Conservation (phyloP, 495 filamentous ascomycete genomes). For the Lindgomyces ingoldianus region DNA sequence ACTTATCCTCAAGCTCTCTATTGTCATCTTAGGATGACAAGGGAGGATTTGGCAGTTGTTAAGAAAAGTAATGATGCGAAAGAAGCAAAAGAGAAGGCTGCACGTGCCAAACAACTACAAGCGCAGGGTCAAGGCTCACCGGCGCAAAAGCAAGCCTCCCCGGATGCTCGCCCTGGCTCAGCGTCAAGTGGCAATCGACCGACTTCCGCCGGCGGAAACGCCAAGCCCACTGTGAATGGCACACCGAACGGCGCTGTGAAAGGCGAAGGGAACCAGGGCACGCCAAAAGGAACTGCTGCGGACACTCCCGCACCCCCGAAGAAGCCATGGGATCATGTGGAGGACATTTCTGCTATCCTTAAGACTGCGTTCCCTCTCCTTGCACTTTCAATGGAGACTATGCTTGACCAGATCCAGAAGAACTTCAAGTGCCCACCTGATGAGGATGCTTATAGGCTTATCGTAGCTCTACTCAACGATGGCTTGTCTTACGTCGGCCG, state of each 20-base stretch:
- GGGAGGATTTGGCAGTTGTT: constrained; percentile 92
- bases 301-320: constrained; percentile 49
- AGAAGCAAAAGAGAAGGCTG: constrained; percentile 62
- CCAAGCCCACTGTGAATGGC: constrained; percentile 45
- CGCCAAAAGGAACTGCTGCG: constrained; percentile 28
- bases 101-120: constrained; percentile 48
- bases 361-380: constrained; percentile 96
- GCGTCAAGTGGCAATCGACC: constrained; percentile 48
- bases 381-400: constrained; percentile 96
- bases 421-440: constrained; percentile 98
- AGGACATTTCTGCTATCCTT: constrained; percentile 89
- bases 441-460: constrained; percentile 97
- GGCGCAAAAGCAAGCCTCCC: constrained; percentile 42
- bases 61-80: constrained; percentile 85
- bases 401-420: constrained; percentile 98
- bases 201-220: constrained; percentile 55
- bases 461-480: constrained; percentile 94
- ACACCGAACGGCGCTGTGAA: constrained; percentile 33
- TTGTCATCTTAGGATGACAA: constrained; percentile 86
- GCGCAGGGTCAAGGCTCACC: background rate
- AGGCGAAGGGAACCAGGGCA: constrained; percentile 25
- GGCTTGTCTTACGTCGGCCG: constrained; percentile 85
- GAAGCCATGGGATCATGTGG: constrained; percentile 89
- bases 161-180: constrained; percentile 43
- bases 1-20: constrained; percentile 89